Base-by-base conservation (phyloP, 2,329 filamentous ascomycete genomes). In the Colletotrichum spinosum region DNA sequence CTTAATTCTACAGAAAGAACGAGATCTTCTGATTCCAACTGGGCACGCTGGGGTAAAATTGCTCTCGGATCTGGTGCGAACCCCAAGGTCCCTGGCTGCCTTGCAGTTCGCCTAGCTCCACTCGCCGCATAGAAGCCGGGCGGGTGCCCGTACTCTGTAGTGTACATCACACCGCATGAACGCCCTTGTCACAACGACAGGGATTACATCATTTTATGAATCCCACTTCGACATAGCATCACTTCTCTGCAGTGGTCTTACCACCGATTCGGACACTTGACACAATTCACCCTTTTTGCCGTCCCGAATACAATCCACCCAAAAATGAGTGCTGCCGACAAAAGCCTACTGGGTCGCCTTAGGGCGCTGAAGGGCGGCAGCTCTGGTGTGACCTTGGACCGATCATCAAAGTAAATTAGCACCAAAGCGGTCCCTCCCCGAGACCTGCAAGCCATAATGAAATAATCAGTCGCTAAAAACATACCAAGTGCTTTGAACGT, bases 271-370 rank as follows among this genome's bases (percentile, higher is more conserved):
- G 34, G 17, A 35, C 11, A 46, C 11, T 46, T 10, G 7, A 15
- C 50, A 15, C 49, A 25, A 15, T 9, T 12, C 6, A 10, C 38
- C 25, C 48, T 34, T 4, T 41, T 46, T 41, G 41, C 48, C 34
- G 13, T 38, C 41, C 11, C 33, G 1, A 4, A 38, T 2, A 3
- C 25, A 63, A 15, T 38, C 2, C 25, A 35, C n/a, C n/a, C 37
- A 25, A 12, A 25, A 13, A 66, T 66, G 63, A 50, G 46, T 44
- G 39, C 54, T 15, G 33, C 54, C 37, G 84, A 87, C 69, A 80
- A 77, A 65, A 81, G 80, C 17, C 76, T 88, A 33, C 75, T 88
- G 25, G 82, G 85, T 61, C 82, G 86, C 37, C 78, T 88, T 37
- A 85, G 86, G 55, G 86, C 86, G 9, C 76, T 88, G 42, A 80